Evolutionary conservation across 495 filamentous ascomycete genomes (phyloP).

Genomic region (Daldinia caldariorum): DNA sequence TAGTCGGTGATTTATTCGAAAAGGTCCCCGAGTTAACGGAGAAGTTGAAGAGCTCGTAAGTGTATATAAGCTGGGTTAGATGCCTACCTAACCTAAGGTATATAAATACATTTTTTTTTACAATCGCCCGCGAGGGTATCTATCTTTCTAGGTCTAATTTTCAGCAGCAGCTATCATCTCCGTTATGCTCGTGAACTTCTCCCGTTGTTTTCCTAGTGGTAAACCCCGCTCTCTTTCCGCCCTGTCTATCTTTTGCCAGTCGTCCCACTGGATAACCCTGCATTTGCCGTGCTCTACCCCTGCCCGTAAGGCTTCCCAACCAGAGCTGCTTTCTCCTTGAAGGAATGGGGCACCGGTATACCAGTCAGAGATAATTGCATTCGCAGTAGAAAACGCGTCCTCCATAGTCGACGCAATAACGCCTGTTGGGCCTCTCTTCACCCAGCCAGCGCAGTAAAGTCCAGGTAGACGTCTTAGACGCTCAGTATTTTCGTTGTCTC

Average conservation of each 20-base stretch:
- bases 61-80: conserved; percentile 29
- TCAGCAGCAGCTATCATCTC: conserved; percentile 77
- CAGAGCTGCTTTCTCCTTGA: conserved; percentile 58
- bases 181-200: conserved; percentile 79
- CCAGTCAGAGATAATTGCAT: conserved; percentile 82
- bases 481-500: conserved; percentile 29
- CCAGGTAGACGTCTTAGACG: conserved; percentile 63
- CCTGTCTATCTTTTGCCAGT: conserved; percentile 87
- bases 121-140: conserved; percentile 30
- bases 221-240: conserved; percentile 76
- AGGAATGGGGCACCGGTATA: conserved; percentile 57
- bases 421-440: conserved; percentile 92
- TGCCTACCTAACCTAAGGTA: no score
- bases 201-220: conserved; percentile 76
- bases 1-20: conserved; percentile 94
- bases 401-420: conserved; percentile 97
- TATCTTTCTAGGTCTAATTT: conserved; percentile 25
- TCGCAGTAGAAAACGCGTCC: conserved; percentile 90
- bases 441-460: conserved; percentile 95
- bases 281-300: conserved; percentile 41
- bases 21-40: conserved; percentile 96
- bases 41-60: conserved; percentile 79
- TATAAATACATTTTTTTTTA: conserved; percentile 25
- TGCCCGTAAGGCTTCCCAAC: conserved; percentile 73
- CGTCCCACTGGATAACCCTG: conserved; percentile 76